Evolutionary conservation across 371 early-diverging fungal genomes (phyloP).

Genomic region (Coemansia sp.): DNA sequence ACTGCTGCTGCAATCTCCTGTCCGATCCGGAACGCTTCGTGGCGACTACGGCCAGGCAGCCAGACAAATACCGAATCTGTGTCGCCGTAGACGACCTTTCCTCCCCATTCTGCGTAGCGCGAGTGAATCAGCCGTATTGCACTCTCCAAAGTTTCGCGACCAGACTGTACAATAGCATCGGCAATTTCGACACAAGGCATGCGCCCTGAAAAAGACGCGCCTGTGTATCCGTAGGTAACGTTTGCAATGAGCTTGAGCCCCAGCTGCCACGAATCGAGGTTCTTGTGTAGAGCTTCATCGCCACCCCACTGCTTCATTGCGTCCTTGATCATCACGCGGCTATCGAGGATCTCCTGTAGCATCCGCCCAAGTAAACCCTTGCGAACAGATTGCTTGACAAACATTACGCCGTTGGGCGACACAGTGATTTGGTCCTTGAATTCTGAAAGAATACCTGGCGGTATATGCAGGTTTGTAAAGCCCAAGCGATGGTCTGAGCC

Average conservation of each 20-base stretch:
- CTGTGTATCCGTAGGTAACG: conserved; percentile 88
- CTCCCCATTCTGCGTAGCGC: conserved; percentile 65
- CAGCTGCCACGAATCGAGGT: conserved; percentile 77
- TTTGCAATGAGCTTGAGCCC: conserved; percentile 87
- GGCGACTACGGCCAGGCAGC: conserved; percentile 65
- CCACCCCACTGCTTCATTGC: conserved; percentile 60
- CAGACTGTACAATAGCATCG: conserved; percentile 85
- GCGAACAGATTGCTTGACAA: conserved; percentile 73
- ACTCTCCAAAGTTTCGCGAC: conserved; percentile 76
- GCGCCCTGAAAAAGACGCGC: conserved; percentile 81
- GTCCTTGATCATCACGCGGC: conserved; percentile 83
- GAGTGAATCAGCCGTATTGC: conserved; percentile 67
- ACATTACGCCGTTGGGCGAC: conserved; percentile 81
- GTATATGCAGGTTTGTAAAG: conserved; percentile 40
- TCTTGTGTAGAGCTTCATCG: conserved; percentile 30
- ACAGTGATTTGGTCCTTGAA: conserved; percentile 70
- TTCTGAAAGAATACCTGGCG: conserved; percentile 53
- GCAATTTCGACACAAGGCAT: conserved; percentile 91
- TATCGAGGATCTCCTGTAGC: conserved; percentile 82
- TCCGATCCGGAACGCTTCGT: conserved; percentile 76
- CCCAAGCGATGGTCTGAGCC: conserved; percentile 17
- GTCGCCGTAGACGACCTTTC: conserved; percentile 86
- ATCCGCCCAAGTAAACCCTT: conserved; percentile 74
- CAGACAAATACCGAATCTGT: conserved; percentile 88
- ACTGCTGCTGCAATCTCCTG: conserved; percentile 72